Evolutionary conservation across 352 stramenopile species (phyloP).

Genomic region (Phytopythium oedochilum): DNA sequence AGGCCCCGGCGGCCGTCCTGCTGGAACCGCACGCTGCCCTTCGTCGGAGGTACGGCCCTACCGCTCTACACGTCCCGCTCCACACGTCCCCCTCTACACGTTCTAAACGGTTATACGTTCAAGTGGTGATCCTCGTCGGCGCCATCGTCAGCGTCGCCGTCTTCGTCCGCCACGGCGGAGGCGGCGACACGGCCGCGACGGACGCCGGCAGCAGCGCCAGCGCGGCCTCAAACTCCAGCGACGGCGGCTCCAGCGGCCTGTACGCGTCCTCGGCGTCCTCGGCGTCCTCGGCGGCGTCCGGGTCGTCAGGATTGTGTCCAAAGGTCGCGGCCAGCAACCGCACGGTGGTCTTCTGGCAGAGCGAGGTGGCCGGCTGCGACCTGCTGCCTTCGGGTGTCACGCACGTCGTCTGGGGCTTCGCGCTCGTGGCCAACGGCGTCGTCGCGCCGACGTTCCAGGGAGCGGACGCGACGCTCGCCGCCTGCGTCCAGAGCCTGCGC

Average conservation of each 20-base stretch:
- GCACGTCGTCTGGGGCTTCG: constrained; percentile 72
- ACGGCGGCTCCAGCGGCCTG: constrained; percentile 5
- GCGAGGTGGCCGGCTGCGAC: constrained; percentile 66
- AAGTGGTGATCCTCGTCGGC: constrained; percentile 24
- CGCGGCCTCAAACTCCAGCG: neutral
- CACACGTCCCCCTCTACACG: neutral
- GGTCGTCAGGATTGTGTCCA: constrained; percentile 14
- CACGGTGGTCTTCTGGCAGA: constrained; percentile 78
- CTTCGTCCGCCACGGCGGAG: constrained; percentile 20
- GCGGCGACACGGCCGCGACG: constrained; percentile 3
- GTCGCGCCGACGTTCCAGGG: constrained; percentile 59
- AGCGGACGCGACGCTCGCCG: constrained; percentile 42
- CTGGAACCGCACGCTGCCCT: constrained; percentile 13
- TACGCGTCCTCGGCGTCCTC: neutral
- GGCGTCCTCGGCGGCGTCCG: neutral
- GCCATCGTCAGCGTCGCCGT: constrained; percentile 37
- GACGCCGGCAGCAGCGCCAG: neutral
- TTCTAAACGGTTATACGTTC: constrained; percentile 2
- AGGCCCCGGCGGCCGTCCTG: constrained; percentile 19
- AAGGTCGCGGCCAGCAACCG: constrained; percentile 39
- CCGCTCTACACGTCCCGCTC: neutral
- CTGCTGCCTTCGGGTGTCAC: constrained; percentile 65
- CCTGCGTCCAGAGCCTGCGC: constrained; percentile 53
- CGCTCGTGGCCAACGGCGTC: constrained; percentile 44
- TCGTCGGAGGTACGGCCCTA: constrained; percentile 17